Evolutionary conservation across 768 basidiomycete genomes (phyloP).

Genomic region (Pisolithus tinctorius): DNA sequence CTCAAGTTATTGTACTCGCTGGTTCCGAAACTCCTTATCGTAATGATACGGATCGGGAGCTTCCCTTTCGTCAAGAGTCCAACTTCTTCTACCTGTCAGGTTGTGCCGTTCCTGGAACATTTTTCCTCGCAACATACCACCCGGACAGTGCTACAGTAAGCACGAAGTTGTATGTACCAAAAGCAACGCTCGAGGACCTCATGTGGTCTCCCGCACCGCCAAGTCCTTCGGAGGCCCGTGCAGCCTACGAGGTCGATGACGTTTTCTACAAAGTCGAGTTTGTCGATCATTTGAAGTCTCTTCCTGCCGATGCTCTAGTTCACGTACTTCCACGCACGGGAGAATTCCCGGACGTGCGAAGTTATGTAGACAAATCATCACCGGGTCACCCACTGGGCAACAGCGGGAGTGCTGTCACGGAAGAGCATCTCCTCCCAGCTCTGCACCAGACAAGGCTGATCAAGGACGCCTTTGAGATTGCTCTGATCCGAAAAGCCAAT

Average conservation of each 20-base stretch:
- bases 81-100: slow-evolving; percentile 89
- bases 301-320: slow-evolving; percentile 48
- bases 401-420: slow-evolving; percentile 32
- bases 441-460: slow-evolving; percentile 76
- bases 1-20: slow-evolving; percentile 62
- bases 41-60: slow-evolving; percentile 82
- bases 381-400: background rate
- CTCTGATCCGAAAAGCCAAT: slow-evolving; percentile 71
- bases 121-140: slow-evolving; percentile 55
- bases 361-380: background rate
- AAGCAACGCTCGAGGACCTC: slow-evolving; percentile 61
- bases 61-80: slow-evolving; percentile 67
- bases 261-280: slow-evolving; percentile 47
- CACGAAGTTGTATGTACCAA: slow-evolving; percentile 71
- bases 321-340: slow-evolving; percentile 51
- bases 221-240: slow-evolving; percentile 49
- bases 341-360: slow-evolving; percentile 14
- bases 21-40: slow-evolving; percentile 59
- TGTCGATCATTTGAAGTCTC: slow-evolving; percentile 36
- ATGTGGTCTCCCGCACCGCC: slow-evolving; percentile 90
- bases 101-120: slow-evolving; percentile 66
- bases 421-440: slow-evolving; percentile 64
- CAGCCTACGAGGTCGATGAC: slow-evolving; percentile 53
- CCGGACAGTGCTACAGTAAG: slow-evolving; percentile 40
- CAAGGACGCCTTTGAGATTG: slow-evolving; percentile 72